Percentiles rank a stretch among this genome's conserved stretches.
phyloP scores from a whole-genome alignment of 306 rosid species.

The Comarum palustre region DNA sequence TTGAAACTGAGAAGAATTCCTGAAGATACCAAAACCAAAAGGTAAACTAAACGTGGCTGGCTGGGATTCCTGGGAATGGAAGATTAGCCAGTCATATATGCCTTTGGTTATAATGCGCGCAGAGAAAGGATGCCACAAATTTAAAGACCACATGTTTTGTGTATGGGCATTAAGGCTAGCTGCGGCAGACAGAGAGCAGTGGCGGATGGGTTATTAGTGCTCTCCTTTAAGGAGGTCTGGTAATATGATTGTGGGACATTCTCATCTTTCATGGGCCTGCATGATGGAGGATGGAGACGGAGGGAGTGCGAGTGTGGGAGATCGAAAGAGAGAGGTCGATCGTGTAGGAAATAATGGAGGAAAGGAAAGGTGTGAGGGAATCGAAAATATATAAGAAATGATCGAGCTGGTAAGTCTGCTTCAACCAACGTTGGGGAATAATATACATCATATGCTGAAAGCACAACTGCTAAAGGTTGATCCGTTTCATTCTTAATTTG shows the following conservation, averaged over 20 bases:
- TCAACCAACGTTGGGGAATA: background rate
- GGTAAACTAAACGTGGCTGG: background rate
- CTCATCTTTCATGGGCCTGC: constrained; percentile 6
- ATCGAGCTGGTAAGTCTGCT: background rate
- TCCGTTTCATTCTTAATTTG: background rate
- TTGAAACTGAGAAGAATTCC: background rate
- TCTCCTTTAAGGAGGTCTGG: constrained; percentile 31
- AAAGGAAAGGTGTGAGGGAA: background rate
- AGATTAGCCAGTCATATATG: background rate
- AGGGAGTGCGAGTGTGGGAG: background rate
- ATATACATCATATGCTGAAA: background rate
- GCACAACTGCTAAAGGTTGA: constrained; percentile 5
- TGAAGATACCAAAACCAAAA: constrained; percentile 9
- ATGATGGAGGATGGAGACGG: background rate
- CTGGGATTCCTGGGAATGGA: background rate
- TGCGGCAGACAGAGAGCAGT: background rate
- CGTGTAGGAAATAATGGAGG: background rate
- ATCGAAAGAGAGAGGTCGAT: background rate
- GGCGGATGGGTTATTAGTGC: constrained; percentile 27
- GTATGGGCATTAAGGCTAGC: constrained; percentile 9
- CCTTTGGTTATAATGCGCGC: background rate
- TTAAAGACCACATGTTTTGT: constrained; percentile 19
- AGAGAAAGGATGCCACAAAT: background rate
- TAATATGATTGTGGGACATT: constrained; percentile 30
- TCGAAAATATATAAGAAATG: background rate